A percentile compares a stretch with the other conserved stretches of the same genome.
Evolutionary conservation across 257 asterid species (phyloP).

Genomic region (Ehretia macrophylla): DNA sequence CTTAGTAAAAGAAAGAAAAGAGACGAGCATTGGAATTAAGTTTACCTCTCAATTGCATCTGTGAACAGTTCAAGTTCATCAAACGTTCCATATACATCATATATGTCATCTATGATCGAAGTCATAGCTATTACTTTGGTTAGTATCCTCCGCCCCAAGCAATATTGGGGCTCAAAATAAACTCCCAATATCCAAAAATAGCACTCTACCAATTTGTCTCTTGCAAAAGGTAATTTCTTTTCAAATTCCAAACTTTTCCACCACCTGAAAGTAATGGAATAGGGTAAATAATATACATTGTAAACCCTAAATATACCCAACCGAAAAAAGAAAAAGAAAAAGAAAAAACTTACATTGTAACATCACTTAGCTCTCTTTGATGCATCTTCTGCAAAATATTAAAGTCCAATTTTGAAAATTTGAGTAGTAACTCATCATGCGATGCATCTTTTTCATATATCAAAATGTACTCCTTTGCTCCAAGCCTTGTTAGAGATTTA

Average conservation of each 20-base stretch:
- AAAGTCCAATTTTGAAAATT: conserved; percentile 30
- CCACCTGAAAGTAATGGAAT: conserved; percentile 23
- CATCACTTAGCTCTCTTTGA: conserved; percentile 12
- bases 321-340: too few species aligned
- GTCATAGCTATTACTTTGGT: conserved; percentile 12
- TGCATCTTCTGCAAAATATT: conserved; percentile 25
- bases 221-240: conserved; percentile 17
- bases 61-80: conserved; percentile 24
- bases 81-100: conserved; percentile 20
- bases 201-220: conserved; percentile 38
- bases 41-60: conserved; percentile 23
- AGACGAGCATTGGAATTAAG: neutral
- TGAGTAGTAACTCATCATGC: conserved; percentile 11
- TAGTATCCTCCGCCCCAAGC: conserved; percentile 9
- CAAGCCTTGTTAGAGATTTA: conserved; percentile 21
- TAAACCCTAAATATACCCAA: neutral
- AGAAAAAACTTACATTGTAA: conserved; percentile 8
- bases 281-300: too few species aligned
- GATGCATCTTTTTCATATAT: conserved; percentile 17
- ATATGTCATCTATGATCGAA: conserved; percentile 22
- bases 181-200: conserved; percentile 27
- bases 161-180: conserved; percentile 29
- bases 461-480: conserved; percentile 16
- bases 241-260: conserved; percentile 25
- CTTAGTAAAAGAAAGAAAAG: too few species aligned